Evolutionary conservation across 768 basidiomycete species (phyloP), one percentile per base, ranked within the genome.

Genomic region (Porphyrellus cyaneotinctus): DNA sequence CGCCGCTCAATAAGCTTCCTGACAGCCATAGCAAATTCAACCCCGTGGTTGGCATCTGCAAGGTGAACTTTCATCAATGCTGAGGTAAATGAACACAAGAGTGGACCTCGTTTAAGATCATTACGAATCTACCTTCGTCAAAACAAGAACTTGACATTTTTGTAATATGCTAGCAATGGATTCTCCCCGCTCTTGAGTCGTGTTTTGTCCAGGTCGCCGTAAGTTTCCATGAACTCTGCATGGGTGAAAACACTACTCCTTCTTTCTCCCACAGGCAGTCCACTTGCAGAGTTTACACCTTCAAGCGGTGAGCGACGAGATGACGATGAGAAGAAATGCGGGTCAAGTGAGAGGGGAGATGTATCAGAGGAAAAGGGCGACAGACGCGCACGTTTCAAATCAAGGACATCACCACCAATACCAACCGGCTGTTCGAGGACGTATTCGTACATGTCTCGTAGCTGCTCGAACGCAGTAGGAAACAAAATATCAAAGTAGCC

Each of bases 401-500:
- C 50, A n/a, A 57, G 53, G 14, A 50, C 54, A 24, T 58, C 53
- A 20, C 60, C 51, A 23, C 32, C 24, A 4, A 39, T 47, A 9
- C 74, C 73, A 35, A 60, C 57, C 4, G 85, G 82, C 61, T 82
- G 79, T 33, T 84, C 79, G 53, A 98, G 81, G 50, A 87, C 78
- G 58, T 83, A 77, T 64, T 94, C 89, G 70, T 97, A 97, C 82
- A 95, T 90, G 66, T 95, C 91, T 43, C 89, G 77, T 49, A 98
- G 77, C 20, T 78, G 79, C 47, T 80, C 81, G 58, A 97, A 97
- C 66, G 91, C 75, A 13, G 95, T 98, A 11, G 97, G 97, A 74
- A 99, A 99, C 75, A 99, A 91, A 55, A 98, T 98, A 69, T 99
- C 97, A 69, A 99, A 99, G 73, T 85, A 95, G 9, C 97, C 97